Evolutionary conservation across 768 basidiomycete genomes (phyloP), one percentile per base, ranked within the genome.

Genomic region (Lactifluus piperatus): DNA sequence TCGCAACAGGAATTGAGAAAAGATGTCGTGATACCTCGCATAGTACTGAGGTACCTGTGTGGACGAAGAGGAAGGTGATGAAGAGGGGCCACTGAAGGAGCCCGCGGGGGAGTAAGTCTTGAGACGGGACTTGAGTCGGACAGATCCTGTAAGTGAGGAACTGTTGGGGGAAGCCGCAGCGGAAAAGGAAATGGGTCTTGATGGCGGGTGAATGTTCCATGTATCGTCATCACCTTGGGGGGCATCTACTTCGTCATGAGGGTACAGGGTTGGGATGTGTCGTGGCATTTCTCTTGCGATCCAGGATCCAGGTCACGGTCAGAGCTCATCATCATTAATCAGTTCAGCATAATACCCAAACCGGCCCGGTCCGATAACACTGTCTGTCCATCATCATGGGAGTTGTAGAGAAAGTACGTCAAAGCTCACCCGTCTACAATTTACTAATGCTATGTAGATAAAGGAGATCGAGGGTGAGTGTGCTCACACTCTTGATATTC

Each of bases 391-490:
- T 9, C 68, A 82, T 64, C 68, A 97, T 97, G 94, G 94, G 94
- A 68, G 83, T 97, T 68, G 79, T 93, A 67, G 94, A 97, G 75
- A 97, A 97, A 84, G 91, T 77, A 24, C 26, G 64, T 46, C n/a
- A 24, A 41, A 6, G 8, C 18, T 32, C 20, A n/a, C 29, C 10
- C 0, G 36, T 14, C 14, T 27, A 24, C 34, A 37, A 24, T 16
- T 26, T 37, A 58, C 32, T n/a, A 48, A 37, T 34, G 22, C 14
- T 34, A 30, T 16, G 1, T 56, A 94, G 92, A 95, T 97, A 66
- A 94, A 93, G 72, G 92, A 90, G 72, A 95, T 95, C 63, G 91
- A 97, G 81, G 90, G 91, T 91, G 70, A 74, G 88, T 64, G 41
- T 51, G 34, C 51, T 39, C 27, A 18, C 34, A 34, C 29, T 16